A percentile compares a stretch with the other conserved stretches of the same genome.
phyloP scores from a whole-genome alignment of 495 filamentous ascomycete genomes.

The Friedmanniomyces simplex region DNA sequence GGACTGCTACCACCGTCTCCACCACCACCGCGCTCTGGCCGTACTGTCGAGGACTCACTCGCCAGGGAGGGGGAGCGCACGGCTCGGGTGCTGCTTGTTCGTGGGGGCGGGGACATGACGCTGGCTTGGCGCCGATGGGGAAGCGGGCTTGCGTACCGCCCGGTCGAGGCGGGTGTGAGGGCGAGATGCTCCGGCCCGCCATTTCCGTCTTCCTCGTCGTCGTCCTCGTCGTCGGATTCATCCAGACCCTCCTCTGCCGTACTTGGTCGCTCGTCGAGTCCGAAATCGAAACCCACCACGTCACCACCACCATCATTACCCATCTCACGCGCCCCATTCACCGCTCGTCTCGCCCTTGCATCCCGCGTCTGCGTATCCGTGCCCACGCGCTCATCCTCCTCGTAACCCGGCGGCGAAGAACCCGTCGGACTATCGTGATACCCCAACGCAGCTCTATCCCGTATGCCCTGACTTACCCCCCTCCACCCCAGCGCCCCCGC shows the following conservation, averaged over 20 bases:
- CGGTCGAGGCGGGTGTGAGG: not conserved
- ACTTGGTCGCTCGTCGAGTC: not conserved
- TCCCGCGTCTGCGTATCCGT: not conserved
- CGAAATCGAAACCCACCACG: not conserved
- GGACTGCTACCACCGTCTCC: no score
- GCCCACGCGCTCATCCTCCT: not conserved
- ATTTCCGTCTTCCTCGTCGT: not conserved
- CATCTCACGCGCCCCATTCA: not conserved
- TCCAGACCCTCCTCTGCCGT: slow-evolving; percentile 3
- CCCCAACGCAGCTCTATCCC: not conserved
- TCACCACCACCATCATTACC: not conserved
- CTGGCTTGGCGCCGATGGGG: not conserved
- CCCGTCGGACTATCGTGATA: not conserved
- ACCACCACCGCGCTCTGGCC: no score
- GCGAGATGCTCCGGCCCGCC: not conserved
- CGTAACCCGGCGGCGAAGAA: not conserved
- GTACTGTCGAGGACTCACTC: no score
- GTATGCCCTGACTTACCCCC: not conserved
- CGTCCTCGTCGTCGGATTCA: slow-evolving; percentile 1
- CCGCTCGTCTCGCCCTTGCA: not conserved
- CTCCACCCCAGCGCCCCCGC: not conserved
- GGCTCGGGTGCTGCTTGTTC: no score
- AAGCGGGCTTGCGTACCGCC: not conserved
- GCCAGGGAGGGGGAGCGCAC: no score
- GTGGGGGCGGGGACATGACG: not conserved